Percentiles rank a stretch among this genome's conserved stretches.
Evolutionary conservation across 2,329 filamentous ascomycete species (phyloP).

Genomic region (Penicillium sclerotigenum): DNA sequence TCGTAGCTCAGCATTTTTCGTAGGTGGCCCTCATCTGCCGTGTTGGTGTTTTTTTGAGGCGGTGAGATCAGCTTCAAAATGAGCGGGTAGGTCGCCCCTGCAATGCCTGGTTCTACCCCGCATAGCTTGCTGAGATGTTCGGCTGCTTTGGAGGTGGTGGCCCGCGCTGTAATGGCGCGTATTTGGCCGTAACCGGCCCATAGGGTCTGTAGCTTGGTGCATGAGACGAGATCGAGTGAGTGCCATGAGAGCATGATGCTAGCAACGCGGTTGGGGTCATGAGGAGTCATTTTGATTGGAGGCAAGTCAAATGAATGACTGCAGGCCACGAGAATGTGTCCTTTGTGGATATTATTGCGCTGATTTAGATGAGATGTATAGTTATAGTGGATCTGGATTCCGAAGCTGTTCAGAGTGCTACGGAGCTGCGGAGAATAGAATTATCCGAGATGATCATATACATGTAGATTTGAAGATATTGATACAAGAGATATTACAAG

Average conservation of each 20-base stretch:
- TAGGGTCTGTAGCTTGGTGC: constrained; percentile 40
- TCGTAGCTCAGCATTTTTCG: constrained; percentile 66
- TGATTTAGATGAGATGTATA: background rate
- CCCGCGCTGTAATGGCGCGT: constrained; percentile 51
- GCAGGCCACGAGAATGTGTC: background rate
- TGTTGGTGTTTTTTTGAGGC: constrained; percentile 33
- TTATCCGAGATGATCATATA: background rate
- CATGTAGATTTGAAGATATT: background rate
- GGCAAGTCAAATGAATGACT: background rate
- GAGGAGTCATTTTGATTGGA: background rate
- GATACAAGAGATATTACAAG: background rate
- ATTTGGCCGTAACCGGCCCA: constrained; percentile 55
- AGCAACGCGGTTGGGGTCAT: constrained; percentile 20
- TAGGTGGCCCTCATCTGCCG: constrained; percentile 58
- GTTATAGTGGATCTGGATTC: background rate
- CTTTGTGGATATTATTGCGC: background rate
- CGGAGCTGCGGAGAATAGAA: background rate
- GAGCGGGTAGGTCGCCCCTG: constrained; percentile 32
- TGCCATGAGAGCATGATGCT: constrained; percentile 29
- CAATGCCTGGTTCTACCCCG: constrained; percentile 14
- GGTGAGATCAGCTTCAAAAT: constrained; percentile 62
- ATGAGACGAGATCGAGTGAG: constrained; percentile 29
- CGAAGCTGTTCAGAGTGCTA: background rate
- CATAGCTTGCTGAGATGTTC: constrained; percentile 20
- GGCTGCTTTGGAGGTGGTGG: constrained; percentile 25